Conservation (phyloP, 306 rosid species). For the Lotus japonicus region DNA sequence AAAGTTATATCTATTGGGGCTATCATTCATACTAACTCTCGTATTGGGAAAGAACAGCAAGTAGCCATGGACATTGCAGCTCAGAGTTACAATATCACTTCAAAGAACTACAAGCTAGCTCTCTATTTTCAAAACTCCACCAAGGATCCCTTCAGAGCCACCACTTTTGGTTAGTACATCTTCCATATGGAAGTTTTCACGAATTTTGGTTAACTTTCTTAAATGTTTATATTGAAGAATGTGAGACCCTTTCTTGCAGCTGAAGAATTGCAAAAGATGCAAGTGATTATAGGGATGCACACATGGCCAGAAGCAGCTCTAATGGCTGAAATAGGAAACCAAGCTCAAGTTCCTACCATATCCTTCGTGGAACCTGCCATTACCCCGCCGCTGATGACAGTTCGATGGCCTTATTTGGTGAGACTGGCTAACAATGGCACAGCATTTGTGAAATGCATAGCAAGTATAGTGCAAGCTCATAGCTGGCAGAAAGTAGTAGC, state of each 20-base stretch:
- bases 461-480: conserved; percentile 31
- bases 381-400: conserved; percentile 25
- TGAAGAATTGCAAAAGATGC: conserved; percentile 36
- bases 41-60: conserved; percentile 45
- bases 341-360: conserved; percentile 44
- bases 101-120: conserved; percentile 29
- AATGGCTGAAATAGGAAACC: conserved; percentile 46
- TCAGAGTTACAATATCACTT: conserved; percentile 22
- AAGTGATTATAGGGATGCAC: conserved; percentile 51
- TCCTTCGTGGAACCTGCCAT: conserved; percentile 45
- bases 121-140: conserved; percentile 20
- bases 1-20: conserved; percentile 30
- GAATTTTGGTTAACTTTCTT: not conserved
- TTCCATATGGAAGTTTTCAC: not conserved
- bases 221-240: not conserved
- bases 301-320: conserved; percentile 51
- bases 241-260: conserved; percentile 25
- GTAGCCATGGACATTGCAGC: conserved; percentile 38
- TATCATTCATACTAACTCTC: conserved; percentile 32
- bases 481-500: conserved; percentile 47
- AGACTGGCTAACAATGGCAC: conserved; percentile 28
- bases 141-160: conserved; percentile 10
- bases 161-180: conserved; percentile 29
- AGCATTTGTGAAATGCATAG: conserved; percentile 35
- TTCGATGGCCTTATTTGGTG: conserved; percentile 51